phyloP scores from a whole-genome alignment of 768 basidiomycete species.

The Trametes elegans region DNA sequence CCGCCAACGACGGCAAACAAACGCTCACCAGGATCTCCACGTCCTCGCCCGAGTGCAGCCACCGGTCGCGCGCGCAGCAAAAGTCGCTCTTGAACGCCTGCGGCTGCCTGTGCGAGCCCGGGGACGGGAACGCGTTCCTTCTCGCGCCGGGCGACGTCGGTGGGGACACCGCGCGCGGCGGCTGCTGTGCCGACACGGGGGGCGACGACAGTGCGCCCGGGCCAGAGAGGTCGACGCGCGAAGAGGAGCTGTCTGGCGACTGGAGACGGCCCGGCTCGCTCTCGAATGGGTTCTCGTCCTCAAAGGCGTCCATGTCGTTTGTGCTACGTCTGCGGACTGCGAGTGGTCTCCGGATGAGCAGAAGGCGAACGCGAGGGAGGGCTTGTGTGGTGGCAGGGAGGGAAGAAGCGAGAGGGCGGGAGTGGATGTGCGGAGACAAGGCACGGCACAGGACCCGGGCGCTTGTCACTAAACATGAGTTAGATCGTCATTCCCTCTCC shows the following conservation, averaged over 20 bases:
- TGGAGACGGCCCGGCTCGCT: constrained; percentile 33
- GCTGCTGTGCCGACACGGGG: constrained; percentile 43
- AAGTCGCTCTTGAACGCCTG: constrained; percentile 70
- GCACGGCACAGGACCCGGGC: not conserved
- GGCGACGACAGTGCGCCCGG: too few relatives aligned
- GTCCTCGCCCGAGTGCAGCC: constrained; percentile 80
- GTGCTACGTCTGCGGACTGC: too few relatives aligned
- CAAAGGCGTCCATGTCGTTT: constrained; percentile 34
- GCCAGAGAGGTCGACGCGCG: constrained; percentile 54
- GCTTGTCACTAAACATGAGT: not conserved
- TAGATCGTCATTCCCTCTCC: too few relatives aligned
- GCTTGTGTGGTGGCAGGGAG: not conserved
- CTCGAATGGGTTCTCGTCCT: constrained; percentile 43
- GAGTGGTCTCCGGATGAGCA: too few relatives aligned
- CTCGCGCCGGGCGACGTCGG: constrained; percentile 44
- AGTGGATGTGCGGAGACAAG: not conserved
- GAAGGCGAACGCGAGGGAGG: not conserved
- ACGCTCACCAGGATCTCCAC: constrained; percentile 70
- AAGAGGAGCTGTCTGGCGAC: constrained; percentile 52
- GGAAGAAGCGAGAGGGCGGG: not conserved
- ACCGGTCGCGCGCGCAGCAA: constrained; percentile 73
- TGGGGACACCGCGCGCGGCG: constrained; percentile 40
- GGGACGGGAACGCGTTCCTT: constrained; percentile 52
- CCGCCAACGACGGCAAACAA: not conserved
- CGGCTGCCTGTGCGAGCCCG: constrained; percentile 52